Percentiles rank a stretch among this genome's conserved stretches.
Evolutionary conservation across 129 eudicot genomes (phyloP).

Genomic region (Calendula officinalis): DNA sequence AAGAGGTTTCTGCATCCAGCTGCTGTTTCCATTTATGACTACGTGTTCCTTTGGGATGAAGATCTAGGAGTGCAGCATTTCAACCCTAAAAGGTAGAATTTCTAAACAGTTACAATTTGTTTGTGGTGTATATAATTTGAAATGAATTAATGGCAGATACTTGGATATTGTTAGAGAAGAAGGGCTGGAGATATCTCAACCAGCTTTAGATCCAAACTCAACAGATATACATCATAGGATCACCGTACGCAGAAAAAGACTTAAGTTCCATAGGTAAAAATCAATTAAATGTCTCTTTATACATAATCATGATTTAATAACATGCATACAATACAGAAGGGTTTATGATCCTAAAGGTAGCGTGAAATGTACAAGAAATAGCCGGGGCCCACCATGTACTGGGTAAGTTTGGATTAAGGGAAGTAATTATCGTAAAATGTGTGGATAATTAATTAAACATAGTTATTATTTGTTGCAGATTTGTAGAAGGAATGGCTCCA

Average conservation of each 20-base stretch:
- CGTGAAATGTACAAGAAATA: constrained; percentile 55
- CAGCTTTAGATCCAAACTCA: constrained; percentile 90
- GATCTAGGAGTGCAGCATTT: constrained; percentile 87
- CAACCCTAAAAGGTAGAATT: constrained; percentile 72
- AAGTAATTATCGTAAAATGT: not conserved
- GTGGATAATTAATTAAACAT: too few species aligned
- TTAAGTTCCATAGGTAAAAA: constrained; percentile 63
- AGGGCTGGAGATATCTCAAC: constrained; percentile 96
- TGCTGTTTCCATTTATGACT: constrained; percentile 72
- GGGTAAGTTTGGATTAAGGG: too few species aligned
- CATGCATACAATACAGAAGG: constrained; percentile 43
- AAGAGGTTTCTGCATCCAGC: constrained; percentile 95
- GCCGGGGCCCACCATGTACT: constrained; percentile 88
- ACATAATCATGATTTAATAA: not conserved
- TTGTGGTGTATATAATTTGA: too few species aligned
- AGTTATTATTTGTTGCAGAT: constrained; percentile 41
- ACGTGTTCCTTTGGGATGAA: constrained; percentile 96
- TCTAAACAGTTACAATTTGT: constrained; percentile 15
- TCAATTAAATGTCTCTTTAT: not conserved
- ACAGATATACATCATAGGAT: constrained; percentile 95
- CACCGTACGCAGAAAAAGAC: constrained; percentile 57
- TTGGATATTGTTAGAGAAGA: constrained; percentile 63
- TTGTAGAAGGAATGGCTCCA: constrained; percentile 99
- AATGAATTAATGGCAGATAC: constrained; percentile 46
- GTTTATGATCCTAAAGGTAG: constrained; percentile 69